Evolutionary conservation across 1,284 basidiomycete species (phyloP).

Genomic region (Ustilago lituana): DNA sequence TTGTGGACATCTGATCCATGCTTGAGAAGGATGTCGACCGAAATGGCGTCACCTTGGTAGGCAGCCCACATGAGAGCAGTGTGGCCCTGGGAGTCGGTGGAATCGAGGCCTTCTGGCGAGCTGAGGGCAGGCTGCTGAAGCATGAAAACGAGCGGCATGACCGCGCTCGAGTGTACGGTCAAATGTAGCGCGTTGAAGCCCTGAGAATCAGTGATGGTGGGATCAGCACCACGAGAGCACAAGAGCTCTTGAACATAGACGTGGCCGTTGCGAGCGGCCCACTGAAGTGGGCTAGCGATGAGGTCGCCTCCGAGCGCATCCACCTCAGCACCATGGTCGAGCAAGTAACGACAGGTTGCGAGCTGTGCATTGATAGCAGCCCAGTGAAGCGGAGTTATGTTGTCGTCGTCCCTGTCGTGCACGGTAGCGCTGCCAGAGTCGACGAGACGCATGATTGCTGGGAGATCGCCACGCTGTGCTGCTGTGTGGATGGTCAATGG

Average conservation of each 20-base stretch:
- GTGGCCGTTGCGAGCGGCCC: conserved; percentile 95
- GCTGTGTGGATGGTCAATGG: conserved; percentile 78
- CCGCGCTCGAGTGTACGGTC: conserved; percentile 89
- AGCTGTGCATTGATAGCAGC: conserved; percentile 89
- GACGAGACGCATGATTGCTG: conserved; percentile 76
- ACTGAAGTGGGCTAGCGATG: conserved; percentile 94
- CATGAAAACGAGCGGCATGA: conserved; percentile 93
- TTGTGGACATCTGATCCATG: conserved; percentile 83
- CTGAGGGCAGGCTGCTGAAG: conserved; percentile 77
- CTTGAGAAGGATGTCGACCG: conserved; percentile 86
- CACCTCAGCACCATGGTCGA: conserved; percentile 93
- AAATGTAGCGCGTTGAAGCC: conserved; percentile 97
- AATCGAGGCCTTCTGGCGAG: conserved; percentile 44
- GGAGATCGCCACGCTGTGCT: conserved; percentile 85
- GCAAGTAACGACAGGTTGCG: conserved; percentile 68
- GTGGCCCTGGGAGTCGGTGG: conserved; percentile 83
- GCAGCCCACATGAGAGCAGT: conserved; percentile 99
- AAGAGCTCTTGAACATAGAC: conserved; percentile 93
- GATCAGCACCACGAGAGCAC: conserved; percentile 87
- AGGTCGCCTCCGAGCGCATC: conserved; percentile 94
- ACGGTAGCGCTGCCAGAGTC: conserved; percentile 79
- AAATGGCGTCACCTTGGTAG: conserved; percentile 96
- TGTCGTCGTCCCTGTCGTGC: conserved; percentile 84
- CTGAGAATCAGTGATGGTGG: conserved; percentile 87
- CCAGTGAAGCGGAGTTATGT: conserved; percentile 96